These are phyloP conservation scores for Metarhizium robertsii DNA, from an alignment of 2,329 filamentous ascomycete genomes.

Conservation along the genomic window DNA sequence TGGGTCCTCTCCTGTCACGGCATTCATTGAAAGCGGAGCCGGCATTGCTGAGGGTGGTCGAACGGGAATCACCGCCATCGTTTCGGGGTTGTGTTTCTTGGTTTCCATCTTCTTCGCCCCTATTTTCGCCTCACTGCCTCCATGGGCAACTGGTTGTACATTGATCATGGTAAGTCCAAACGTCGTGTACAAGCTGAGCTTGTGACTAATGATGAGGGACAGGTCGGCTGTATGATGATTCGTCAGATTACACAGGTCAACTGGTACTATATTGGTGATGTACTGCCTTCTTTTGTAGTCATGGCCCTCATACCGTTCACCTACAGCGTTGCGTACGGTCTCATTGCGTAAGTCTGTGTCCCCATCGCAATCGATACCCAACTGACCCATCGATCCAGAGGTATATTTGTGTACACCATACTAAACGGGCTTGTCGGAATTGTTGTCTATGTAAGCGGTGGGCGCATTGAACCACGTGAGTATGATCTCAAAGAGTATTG, in stretches of 20 bases:
- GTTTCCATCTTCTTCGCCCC: conserved; percentile 67
- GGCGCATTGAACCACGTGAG: conserved; percentile 36
- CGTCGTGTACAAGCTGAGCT: too few species aligned
- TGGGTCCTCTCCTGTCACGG: conserved; percentile 62
- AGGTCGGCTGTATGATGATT: conserved; percentile 72
- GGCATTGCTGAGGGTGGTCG: conserved; percentile 68
- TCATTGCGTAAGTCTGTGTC: conserved; percentile 53
- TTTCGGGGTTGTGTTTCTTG: conserved; percentile 61
- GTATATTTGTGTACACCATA: conserved; percentile 43
- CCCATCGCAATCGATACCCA: background rate
- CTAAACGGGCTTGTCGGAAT: conserved; percentile 39
- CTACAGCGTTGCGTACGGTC: conserved; percentile 69
- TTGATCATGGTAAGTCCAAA: conserved; percentile 48
- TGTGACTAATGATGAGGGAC: background rate
- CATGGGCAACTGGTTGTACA: conserved; percentile 69
- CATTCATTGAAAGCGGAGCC: conserved; percentile 67
- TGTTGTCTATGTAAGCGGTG: conserved; percentile 33
- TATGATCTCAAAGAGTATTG: conserved; percentile 48
- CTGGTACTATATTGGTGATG: conserved; percentile 68
- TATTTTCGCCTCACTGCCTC: conserved; percentile 67
- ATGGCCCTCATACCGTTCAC: conserved; percentile 69
- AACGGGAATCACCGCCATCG: conserved; percentile 63
- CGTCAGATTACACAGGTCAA: conserved; percentile 66
- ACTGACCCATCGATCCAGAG: conserved; percentile 21
- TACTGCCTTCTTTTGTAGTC: conserved; percentile 66